Evolutionary conservation across 1,139 yeast genomes (phyloP).

Genomic region (Hemisphaericaspora lyxosophila): DNA sequence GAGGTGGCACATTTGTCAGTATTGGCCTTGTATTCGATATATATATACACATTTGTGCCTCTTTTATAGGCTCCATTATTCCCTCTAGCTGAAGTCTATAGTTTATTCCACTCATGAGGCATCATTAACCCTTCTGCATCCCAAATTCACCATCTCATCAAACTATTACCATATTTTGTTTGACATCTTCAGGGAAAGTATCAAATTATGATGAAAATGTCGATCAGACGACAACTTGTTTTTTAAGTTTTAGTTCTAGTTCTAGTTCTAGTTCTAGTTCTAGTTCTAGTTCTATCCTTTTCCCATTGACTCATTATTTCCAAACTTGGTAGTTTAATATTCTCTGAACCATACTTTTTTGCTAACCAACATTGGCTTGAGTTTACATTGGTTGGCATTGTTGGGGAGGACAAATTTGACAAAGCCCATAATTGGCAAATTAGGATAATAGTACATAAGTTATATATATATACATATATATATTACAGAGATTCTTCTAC

Average conservation of each 20-base stretch:
- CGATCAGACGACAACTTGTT: no score
- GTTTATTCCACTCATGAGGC: slow-evolving; percentile 26
- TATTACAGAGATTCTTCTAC: background rate
- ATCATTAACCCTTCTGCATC: slow-evolving; percentile 21
- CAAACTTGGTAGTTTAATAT: slow-evolving; percentile 32
- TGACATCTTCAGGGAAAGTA: slow-evolving; percentile 29
- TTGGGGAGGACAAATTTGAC: slow-evolving; percentile 43
- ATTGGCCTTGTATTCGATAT: slow-evolving; percentile 3
- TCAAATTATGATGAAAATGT: slow-evolving; percentile 26
- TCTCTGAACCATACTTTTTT: slow-evolving; percentile 39
- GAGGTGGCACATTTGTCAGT: slow-evolving; percentile 3
- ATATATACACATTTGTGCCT: no score
- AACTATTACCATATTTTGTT: slow-evolving; percentile 25
- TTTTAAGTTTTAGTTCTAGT: no score
- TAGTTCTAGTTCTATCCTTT: slow-evolving; percentile 18
- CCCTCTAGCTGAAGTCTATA: slow-evolving; percentile 21
- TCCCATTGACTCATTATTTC: slow-evolving; percentile 29
- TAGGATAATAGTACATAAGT: slow-evolving; percentile 39
- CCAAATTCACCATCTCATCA: slow-evolving; percentile 18
- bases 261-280: no score
- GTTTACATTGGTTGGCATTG: slow-evolving; percentile 48
- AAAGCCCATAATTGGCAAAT: slow-evolving; percentile 37
- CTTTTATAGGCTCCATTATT: slow-evolving; percentile 2
- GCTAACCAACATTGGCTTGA: slow-evolving; percentile 44
- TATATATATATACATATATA: background rate